phyloP scores from a whole-genome alignment of 1,284 basidiomycete species.

The Porodaedalea pini region DNA sequence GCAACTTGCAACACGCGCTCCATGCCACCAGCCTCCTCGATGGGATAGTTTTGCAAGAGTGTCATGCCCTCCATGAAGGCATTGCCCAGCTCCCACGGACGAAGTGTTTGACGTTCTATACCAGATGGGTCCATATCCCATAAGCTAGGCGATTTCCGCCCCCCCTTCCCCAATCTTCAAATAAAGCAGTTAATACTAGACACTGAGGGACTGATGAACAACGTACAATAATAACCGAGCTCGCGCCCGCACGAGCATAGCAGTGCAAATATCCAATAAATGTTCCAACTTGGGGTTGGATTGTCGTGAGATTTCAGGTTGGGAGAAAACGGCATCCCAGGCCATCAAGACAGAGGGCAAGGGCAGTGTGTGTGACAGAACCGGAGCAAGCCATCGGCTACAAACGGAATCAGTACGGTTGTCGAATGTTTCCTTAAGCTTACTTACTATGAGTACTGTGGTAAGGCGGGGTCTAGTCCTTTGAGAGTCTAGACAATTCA shows the following conservation, averaged over 20 bases:
- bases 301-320: constrained; percentile 50
- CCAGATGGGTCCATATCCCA: constrained; percentile 50
- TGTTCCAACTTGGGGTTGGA: constrained; percentile 61
- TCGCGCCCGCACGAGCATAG: constrained; percentile 60
- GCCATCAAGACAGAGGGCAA: constrained; percentile 52
- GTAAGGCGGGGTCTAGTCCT: constrained; percentile 66
- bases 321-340: constrained; percentile 71
- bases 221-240: constrained; percentile 51
- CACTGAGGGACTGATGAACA: not conserved
- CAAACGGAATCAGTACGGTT: constrained; percentile 17
- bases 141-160: constrained; percentile 42
- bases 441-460: constrained; percentile 77
- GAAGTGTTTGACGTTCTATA: constrained; percentile 43
- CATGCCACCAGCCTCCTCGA: constrained; percentile 61
- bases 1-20: constrained; percentile 68
- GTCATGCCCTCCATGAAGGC: constrained; percentile 64
- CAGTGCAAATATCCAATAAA: constrained; percentile 62
- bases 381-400: constrained; percentile 73
- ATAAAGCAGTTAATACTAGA: too few species aligned
- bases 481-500: constrained; percentile 43
- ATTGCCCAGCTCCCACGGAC: constrained; percentile 55
- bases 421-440: not conserved
- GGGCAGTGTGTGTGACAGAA: constrained; percentile 69
- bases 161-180: constrained; percentile 51
- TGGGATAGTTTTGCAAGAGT: constrained; percentile 60